Base-by-base conservation (phyloP, 2,329 filamentous ascomycete genomes). In the Xylaria polymorpha region DNA sequence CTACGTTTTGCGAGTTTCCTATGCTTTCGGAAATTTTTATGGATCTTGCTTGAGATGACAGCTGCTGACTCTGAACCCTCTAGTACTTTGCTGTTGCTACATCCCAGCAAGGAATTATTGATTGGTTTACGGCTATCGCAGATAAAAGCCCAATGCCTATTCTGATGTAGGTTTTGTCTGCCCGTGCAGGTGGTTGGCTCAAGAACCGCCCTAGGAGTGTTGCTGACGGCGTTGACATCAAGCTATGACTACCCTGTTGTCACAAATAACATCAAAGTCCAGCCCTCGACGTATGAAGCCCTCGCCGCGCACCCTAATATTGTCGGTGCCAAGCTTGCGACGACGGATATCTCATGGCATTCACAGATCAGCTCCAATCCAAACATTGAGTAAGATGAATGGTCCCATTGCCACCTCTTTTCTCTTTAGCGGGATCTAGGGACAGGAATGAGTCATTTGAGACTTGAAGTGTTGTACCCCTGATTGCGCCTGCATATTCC, bases 311-410 rank as follows among this genome's bases (percentile, higher is more conserved):
- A 91, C 76, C 85, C 85, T 39, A 91, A 90, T 71, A 91, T 92
- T 66, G 89, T 91, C 0, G 90, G 90, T 64, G 89, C 87, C 80
- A 92, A 92, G 80, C 86, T 92, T 77, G 67, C 70, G 76, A 91
- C 88, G 3, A 89, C 91, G 75, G 88, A 91, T 74, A 86, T 91
- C 59, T 89, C 88, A 37, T 85, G 87, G 73, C 88, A 91, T 77
- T 83, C 88, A 18, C 86, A 91, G 75, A 87, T 91, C 37, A 87
- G 87, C 6, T 83, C 87, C 1, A 85, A 87, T 71, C 89, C 88
- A 0, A 79, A 64, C 37, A 70, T 70, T 50, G 61, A 70, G 64
- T 70, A 64, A 82, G 50, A 91, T 91, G 76, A 84, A 90, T 29
- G 10, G 44, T 14, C 29, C 39, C 18, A 32, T 46, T 51, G 9